Conservation (phyloP, 1,284 basidiomycete species). For the Cerrena zonata region DNA sequence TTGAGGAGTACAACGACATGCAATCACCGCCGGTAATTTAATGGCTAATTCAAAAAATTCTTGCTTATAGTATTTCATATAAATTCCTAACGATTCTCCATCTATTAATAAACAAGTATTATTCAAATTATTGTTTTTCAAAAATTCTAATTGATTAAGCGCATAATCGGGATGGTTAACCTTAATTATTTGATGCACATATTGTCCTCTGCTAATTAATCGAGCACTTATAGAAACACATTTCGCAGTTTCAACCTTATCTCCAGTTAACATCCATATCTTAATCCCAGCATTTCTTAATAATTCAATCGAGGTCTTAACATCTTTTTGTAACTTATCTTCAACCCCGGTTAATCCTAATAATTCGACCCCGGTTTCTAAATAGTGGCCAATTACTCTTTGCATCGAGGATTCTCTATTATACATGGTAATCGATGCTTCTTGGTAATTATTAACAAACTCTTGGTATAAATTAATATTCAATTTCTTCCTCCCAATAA, state of each 20-base stretch:
- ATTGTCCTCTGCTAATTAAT: constrained; percentile 91
- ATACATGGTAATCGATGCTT: constrained; percentile 76
- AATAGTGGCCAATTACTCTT: constrained; percentile 64
- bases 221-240: constrained; percentile 98
- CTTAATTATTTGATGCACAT: constrained; percentile 95
- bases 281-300: constrained; percentile 94
- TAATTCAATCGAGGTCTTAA: constrained; percentile 88
- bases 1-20: constrained; percentile 95
- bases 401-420: constrained; percentile 79
- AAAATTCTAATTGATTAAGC: constrained; percentile 87
- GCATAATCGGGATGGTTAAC: constrained; percentile 81
- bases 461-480: constrained; percentile 63
- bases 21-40: constrained; percentile 92
- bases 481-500: constrained; percentile 83
- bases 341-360: constrained; percentile 95
- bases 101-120: constrained; percentile 99
- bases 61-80: constrained; percentile 81
- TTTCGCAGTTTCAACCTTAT: constrained; percentile 98
- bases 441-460: constrained; percentile 74
- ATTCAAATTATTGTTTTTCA: constrained; percentile 88
- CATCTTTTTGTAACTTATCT: constrained; percentile 96
- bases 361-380: constrained; percentile 89
- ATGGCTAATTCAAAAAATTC: constrained; percentile 96
- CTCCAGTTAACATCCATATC: constrained; percentile 99
- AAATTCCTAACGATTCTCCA: constrained; percentile 92